These are phyloP conservation scores for Cercospora brassicicola DNA, from an alignment of 2,329 filamentous ascomycete species.

Conservation along the genomic window DNA sequence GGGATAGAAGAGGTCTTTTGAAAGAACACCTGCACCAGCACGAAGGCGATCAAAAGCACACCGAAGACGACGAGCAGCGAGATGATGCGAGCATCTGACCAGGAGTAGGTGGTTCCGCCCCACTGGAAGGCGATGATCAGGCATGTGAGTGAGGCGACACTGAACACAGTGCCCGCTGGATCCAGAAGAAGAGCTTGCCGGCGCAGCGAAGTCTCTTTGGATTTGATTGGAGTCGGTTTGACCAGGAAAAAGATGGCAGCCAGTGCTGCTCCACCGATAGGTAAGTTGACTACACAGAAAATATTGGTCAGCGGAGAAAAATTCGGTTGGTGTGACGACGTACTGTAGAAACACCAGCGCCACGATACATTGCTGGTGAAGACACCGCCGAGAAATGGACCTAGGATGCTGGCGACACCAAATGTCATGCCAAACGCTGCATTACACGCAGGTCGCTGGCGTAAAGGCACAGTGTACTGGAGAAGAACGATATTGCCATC, in stretches of 20 bases:
- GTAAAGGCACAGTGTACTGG: conserved; percentile 15
- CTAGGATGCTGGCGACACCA: conserved; percentile 48
- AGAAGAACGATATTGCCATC: conserved; percentile 41
- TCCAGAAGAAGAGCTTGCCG: conserved; percentile 38
- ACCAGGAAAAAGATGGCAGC: conserved; percentile 33
- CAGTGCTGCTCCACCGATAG: conserved; percentile 45
- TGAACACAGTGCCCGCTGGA: conserved; percentile 42
- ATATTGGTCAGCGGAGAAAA: conserved; percentile 37
- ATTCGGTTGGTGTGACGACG: conserved; percentile 45
- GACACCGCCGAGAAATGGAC: conserved; percentile 54
- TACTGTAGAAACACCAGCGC: conserved; percentile 55
- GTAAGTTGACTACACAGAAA: conserved; percentile 46
- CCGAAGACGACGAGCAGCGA: conserved; percentile 39
- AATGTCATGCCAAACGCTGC: conserved; percentile 43
- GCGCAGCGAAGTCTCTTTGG: conserved; percentile 39
- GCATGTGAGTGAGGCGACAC: conserved; percentile 44
- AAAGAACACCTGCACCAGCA: conserved; percentile 26
- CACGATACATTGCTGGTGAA: conserved; percentile 50
- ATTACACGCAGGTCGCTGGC: conserved; percentile 28
- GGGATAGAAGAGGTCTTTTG: conserved; percentile 47
- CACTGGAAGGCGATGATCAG: conserved; percentile 49
- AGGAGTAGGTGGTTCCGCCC: conserved; percentile 40
- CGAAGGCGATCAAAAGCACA: neutral
- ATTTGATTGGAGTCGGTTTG: conserved; percentile 41
- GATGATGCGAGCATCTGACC: conserved; percentile 44